Base-by-base conservation (phyloP, 352 stramenopile species). In the Globisporangium canariense region DNA sequence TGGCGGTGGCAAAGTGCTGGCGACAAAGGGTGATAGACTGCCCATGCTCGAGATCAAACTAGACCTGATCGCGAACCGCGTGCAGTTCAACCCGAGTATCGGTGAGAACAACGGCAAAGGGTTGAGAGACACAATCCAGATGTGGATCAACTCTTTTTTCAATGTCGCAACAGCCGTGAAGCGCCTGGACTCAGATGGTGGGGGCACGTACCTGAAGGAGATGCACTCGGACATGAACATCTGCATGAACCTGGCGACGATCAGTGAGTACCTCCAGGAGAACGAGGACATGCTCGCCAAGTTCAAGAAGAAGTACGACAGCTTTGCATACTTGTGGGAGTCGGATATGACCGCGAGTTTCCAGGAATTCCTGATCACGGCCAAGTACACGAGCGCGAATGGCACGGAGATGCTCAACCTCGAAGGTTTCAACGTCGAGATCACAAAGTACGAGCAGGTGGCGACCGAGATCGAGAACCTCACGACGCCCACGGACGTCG, bases 21-120 rank as follows among this genome's bases (percentile, higher is more conserved):
- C 68, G 34, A 61, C 74, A 0, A 89, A 89, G 36, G 69, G 71
- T 18, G 71, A 54, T 0, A 76, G 83, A 10, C 67, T 98, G 36
- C 97, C 97, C 30, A 97, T 99, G 86, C 86, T 99, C 45, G 96
- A 99, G 71, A 97, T 99, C 68, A 98, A 98, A 64, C 78, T 99
- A 6, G 89, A 98, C 75, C 71, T 99, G 40, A 94, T 98, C 34
- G 83, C 83, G 9, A 91, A 91, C 38, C 78, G 84, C 22, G 75
- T 96, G 67, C 71, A 91, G 67, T 98, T 97, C 67, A 91, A 95
- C 56, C 91, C 91, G 3, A 90, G 76, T 46, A 83, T 98, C 22
- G 81, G 79, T 4, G 86, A 94, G 63, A 93, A 94, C 62, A 96
- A 97, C 60, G 94, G 91, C 57, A 98, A 98, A 63, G 95, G 95